Base-by-base conservation (phyloP, 2,329 filamentous ascomycete genomes). In the Beauveria medogensis region DNA sequence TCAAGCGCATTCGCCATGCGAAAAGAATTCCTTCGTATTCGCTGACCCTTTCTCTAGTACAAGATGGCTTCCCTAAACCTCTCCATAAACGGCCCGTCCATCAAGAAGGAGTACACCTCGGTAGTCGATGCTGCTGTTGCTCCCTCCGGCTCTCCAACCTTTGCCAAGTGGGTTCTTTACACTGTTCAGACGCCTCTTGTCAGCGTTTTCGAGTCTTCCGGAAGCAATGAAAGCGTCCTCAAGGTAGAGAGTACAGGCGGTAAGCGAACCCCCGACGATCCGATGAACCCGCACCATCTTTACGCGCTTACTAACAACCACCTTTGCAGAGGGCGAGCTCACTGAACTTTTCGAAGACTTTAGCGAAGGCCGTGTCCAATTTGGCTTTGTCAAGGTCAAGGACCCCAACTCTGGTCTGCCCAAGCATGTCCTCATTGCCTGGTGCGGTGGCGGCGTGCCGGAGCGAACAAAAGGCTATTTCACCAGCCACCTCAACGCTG, bases 381-480 rank as follows among this genome's bases (percentile, higher is more conserved):
- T 97, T 76, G 94, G 92, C 30, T 97, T 95, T 70, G 87, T 94
- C 69, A 97, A 96, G 77, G 88, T 99, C 78, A 96, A 92, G 74
- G 94, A 99, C 72, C 90, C 92, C 60, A 99, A 99, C 74, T 91
- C 89, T 3, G 79, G 78, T 24, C 84, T 99, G 18, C 92, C 93
- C 55, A 99, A 99, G 80, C 90, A 87, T 72, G 91, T 96, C 63
- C 82, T 99, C 66, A 91, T 99, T 72, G 92, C 90, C 66, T 99
- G 94, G 89, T 99, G 94, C 74, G 94, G 94, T 66, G 93, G 95
- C 71, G 94, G 94, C 68, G 94, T 99, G 18, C 94, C 94, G n/a
- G 94, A 99, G 77, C 83, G 93, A 69, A 97, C 93, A 64, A 99
- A 97, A 77, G 94, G 94, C 66, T 97, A 97, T 77, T 99, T 99